phyloP scores from a whole-genome alignment of 1,284 basidiomycete genomes.

The Apiotrichum brassicae region DNA sequence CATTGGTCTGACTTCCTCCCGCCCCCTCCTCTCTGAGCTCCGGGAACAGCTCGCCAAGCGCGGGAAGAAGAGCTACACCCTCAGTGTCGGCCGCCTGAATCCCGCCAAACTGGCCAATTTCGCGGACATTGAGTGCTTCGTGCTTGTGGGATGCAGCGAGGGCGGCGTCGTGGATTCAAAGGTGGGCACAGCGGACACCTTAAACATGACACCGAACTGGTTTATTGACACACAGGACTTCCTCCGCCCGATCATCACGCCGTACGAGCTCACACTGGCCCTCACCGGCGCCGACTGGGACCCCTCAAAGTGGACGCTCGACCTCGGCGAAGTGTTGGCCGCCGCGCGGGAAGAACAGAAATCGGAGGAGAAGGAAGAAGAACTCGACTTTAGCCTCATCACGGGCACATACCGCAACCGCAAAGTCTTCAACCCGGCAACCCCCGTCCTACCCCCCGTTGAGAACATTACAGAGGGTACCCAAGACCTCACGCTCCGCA shows the following conservation, averaged over 20 bases:
- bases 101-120: conserved; percentile 96
- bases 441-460: background rate
- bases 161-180: conserved; percentile 83
- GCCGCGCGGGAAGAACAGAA: conserved; percentile 23
- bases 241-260: conserved; percentile 83
- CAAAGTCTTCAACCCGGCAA: conserved; percentile 18
- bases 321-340: conserved; percentile 34
- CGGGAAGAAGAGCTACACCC: conserved; percentile 85
- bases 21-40: conserved; percentile 71
- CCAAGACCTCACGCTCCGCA: conserved; percentile 54
- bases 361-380: conserved; percentile 48
- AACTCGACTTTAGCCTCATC: conserved; percentile 75
- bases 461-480: conserved; percentile 13
- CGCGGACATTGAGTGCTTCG: conserved; percentile 91
- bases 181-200: no score
- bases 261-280: conserved; percentile 83
- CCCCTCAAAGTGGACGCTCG: conserved; percentile 56
- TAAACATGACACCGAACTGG: no score
- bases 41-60: conserved; percentile 59
- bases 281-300: conserved; percentile 66
- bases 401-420: conserved; percentile 77
- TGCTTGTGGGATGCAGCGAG: conserved; percentile 90
- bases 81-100: conserved; percentile 91
- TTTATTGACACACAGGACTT: conserved; percentile 60
- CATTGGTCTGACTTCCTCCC: conserved; percentile 73